phyloP scores from a whole-genome alignment of 2,329 filamentous ascomycete species.

The Raffaelea albimanens region DNA sequence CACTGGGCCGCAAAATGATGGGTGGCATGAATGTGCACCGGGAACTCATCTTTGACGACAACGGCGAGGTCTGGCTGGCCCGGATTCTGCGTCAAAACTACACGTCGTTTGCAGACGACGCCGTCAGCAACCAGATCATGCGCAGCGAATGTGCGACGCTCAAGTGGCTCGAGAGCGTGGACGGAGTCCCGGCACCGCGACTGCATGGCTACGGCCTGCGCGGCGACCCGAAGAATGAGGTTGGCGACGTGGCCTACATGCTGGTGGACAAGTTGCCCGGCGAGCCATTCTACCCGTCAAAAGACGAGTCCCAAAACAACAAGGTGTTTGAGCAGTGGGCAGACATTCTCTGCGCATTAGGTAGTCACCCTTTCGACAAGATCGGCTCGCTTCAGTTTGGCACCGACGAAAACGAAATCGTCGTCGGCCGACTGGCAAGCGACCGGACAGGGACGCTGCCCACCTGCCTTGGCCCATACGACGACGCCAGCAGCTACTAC shows the following conservation, averaged over 20 bases:
- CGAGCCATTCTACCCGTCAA: constrained; percentile 10
- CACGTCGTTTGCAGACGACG: constrained; percentile 6
- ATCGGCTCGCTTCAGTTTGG: constrained; percentile 2
- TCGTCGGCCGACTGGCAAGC: neutral
- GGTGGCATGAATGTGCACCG: constrained; percentile 7
- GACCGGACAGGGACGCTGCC: constrained; percentile 3
- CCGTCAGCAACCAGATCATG: constrained; percentile 5
- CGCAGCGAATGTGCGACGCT: constrained; percentile 5
- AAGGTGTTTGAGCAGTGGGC: constrained; percentile 5
- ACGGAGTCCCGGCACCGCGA: neutral
- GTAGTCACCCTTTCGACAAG: neutral
- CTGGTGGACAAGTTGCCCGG: constrained; percentile 5
- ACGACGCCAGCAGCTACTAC: neutral
- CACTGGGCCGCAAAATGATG: constrained; percentile 1
- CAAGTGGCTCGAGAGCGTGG: neutral
- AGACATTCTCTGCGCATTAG: neutral
- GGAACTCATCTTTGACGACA: constrained; percentile 4
- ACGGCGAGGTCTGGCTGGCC: constrained; percentile 5
- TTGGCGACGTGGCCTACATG: constrained; percentile 5
- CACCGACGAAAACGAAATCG: neutral
- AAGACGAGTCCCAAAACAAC: neutral
- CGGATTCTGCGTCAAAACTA: constrained; percentile 6
- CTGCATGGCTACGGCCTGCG: constrained; percentile 3
- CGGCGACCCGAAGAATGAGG: neutral
- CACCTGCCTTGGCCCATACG: neutral